Evolutionary conservation across 176 grass and related monocot genomes (phyloP).

Genomic region (Juncus effusus): DNA sequence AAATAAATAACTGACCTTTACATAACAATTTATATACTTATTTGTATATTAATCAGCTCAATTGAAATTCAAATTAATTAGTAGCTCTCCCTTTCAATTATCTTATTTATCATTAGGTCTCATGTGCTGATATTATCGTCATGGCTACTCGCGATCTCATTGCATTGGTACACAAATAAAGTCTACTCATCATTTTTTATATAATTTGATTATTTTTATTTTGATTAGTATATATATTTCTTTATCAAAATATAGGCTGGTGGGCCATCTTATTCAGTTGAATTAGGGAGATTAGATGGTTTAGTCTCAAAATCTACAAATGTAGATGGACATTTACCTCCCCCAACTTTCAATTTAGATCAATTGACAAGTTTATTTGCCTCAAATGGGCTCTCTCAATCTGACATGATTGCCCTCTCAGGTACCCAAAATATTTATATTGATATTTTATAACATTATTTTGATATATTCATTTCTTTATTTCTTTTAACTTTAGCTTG

Average conservation of each 20-base stretch:
- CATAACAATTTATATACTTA: too few species aligned
- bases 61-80: too few species aligned
- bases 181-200: background rate
- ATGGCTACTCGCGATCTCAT: conserved; percentile 69
- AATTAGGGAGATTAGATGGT: conserved; percentile 77
- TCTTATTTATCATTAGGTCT: conserved; percentile 30
- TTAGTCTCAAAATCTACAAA: conserved; percentile 41
- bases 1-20: too few species aligned
- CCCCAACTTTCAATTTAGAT: conserved; percentile 29
- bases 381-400: conserved; percentile 40
- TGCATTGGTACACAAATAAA: conserved; percentile 35
- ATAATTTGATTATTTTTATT: background rate
- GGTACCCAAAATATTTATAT: conserved; percentile 20
- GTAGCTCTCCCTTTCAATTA: too few species aligned
- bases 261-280: conserved; percentile 57
- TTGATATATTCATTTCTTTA: too few species aligned
- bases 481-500: conserved; percentile 25
- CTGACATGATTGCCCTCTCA: conserved; percentile 68
- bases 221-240: background rate
- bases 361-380: conserved; percentile 45
- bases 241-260: conserved; percentile 37
- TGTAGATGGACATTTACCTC: conserved; percentile 48
- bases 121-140: conserved; percentile 82
- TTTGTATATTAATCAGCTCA: too few species aligned
- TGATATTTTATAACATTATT: too few species aligned